Evolutionary conservation across 768 basidiomycete genomes (phyloP).

Genomic region (Candolleomyces efflorescens): DNA sequence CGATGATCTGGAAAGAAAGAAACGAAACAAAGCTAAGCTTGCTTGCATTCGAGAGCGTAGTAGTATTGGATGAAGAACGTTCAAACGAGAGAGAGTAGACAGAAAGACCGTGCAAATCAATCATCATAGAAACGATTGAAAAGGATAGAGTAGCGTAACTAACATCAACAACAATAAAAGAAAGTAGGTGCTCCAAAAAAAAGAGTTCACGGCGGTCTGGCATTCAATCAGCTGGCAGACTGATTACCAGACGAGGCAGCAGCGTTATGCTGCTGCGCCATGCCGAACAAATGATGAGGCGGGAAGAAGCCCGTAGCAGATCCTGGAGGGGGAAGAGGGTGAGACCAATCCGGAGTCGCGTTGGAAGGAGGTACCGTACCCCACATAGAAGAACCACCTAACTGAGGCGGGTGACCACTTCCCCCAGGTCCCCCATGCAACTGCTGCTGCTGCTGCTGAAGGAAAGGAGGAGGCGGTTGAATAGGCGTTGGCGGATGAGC

Average conservation of each 20-base stretch:
- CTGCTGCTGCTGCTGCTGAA: background rate
- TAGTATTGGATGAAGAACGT: background rate
- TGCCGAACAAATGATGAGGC: slow-evolving; percentile 2
- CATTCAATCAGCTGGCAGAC: slow-evolving; percentile 4
- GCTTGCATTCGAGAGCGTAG: background rate
- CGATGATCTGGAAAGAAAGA: background rate
- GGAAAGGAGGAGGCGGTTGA: background rate
- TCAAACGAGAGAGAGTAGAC: background rate
- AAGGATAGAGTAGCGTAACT: background rate
- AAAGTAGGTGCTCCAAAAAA: background rate
- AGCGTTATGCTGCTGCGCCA: slow-evolving; percentile 6
- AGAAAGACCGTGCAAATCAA: background rate
- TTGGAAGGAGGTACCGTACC: background rate
- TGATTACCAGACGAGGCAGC: slow-evolving; percentile 4
- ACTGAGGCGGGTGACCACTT: background rate
- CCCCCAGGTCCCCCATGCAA: background rate
- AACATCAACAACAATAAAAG: background rate
- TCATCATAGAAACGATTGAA: too few relatives aligned
- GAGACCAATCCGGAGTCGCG: slow-evolving; percentile 8
- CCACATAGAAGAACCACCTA: background rate
- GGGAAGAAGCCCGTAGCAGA: background rate
- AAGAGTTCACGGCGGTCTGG: background rate
- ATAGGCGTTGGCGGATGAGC: background rate
- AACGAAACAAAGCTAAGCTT: background rate
- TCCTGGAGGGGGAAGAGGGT: slow-evolving; percentile 14